These are phyloP conservation scores for Botrytis pseudocinerea DNA, from an alignment of 2,329 filamentous ascomycete genomes.

Conservation along the genomic window DNA sequence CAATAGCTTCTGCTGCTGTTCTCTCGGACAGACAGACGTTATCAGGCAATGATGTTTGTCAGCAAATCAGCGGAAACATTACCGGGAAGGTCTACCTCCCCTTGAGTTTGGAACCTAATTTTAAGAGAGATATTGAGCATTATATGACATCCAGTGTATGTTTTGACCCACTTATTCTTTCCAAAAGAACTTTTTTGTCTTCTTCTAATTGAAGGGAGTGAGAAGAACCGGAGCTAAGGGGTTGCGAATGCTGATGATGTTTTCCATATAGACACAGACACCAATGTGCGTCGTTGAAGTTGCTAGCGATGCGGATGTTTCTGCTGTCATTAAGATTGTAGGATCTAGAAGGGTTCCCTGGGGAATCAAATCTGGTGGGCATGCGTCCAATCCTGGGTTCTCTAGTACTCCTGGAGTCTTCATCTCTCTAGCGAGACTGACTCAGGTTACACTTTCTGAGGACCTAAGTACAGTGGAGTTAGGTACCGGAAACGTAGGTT, in stretches of 20 bases:
- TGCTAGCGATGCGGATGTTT: constrained; percentile 33
- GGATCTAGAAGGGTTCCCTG: constrained; percentile 37
- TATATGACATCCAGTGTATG: constrained; percentile 37
- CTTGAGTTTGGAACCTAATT: constrained; percentile 19
- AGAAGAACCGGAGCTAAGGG: not conserved
- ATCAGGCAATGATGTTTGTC: constrained; percentile 12
- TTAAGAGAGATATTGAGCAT: constrained; percentile 29
- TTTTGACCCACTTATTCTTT: not conserved
- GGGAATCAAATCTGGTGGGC: constrained; percentile 45
- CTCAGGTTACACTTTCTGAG: constrained; percentile 22
- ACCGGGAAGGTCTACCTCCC: constrained; percentile 10
- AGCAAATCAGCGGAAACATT: constrained; percentile 11
- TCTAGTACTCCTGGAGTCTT: constrained; percentile 35
- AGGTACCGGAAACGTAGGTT: constrained; percentile 31
- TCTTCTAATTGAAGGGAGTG: not conserved
- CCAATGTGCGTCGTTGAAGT: constrained; percentile 39
- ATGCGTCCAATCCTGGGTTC: constrained; percentile 35
- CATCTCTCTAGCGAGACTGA: constrained; percentile 27
- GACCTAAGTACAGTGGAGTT: constrained; percentile 29
- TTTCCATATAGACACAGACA: constrained; percentile 23
- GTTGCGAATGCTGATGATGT: not conserved
- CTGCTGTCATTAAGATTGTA: constrained; percentile 35
- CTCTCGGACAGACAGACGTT: not conserved
- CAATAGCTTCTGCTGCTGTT: constrained; percentile 1
- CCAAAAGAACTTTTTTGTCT: not conserved